Percentiles rank a stretch among this genome's conserved stretches.
Conservation (phyloP, 2,329 filamentous ascomycete species). For the Cladosporium sp. region DNA sequence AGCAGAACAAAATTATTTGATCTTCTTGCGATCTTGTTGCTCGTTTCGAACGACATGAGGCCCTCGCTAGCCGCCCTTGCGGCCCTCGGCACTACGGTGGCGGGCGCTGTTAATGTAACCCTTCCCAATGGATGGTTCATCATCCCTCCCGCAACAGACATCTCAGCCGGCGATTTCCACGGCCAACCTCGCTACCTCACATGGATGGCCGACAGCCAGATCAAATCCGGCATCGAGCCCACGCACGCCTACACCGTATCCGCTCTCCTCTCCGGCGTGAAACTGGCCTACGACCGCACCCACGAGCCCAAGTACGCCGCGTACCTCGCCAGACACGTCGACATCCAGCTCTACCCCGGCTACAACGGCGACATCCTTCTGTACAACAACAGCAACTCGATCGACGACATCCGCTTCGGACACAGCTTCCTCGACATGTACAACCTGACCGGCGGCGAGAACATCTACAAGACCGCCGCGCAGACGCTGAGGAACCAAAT, state of each 20-base stretch:
- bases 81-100: not conserved
- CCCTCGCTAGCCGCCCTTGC: not conserved
- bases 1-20: too few relatives aligned
- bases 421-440: slow-evolving; percentile 22
- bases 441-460: slow-evolving; percentile 13
- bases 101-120: not conserved
- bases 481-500: slow-evolving; percentile 19
- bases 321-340: slow-evolving; percentile 44
- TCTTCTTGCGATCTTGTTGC: too few relatives aligned
- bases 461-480: slow-evolving; percentile 15
- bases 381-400: slow-evolving; percentile 14
- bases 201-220: slow-evolving; percentile 23
- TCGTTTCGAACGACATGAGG: too few relatives aligned
- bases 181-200: slow-evolving; percentile 16
- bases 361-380: slow-evolving; percentile 20
- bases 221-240: slow-evolving; percentile 21
- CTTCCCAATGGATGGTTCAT: slow-evolving; percentile 13
- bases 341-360: slow-evolving; percentile 36
- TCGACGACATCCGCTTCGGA: slow-evolving; percentile 17
- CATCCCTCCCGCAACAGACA: slow-evolving; percentile 1
- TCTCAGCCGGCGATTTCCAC: not conserved
- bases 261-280: slow-evolving; percentile 17
- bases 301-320: slow-evolving; percentile 18
- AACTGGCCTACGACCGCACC: slow-evolving; percentile 19
- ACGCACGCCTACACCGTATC: slow-evolving; percentile 20